A percentile compares a stretch with the other conserved stretches of the same genome.
phyloP scores from a whole-genome alignment of 1,139 yeast genomes.

The Geotrichum reessii region DNA sequence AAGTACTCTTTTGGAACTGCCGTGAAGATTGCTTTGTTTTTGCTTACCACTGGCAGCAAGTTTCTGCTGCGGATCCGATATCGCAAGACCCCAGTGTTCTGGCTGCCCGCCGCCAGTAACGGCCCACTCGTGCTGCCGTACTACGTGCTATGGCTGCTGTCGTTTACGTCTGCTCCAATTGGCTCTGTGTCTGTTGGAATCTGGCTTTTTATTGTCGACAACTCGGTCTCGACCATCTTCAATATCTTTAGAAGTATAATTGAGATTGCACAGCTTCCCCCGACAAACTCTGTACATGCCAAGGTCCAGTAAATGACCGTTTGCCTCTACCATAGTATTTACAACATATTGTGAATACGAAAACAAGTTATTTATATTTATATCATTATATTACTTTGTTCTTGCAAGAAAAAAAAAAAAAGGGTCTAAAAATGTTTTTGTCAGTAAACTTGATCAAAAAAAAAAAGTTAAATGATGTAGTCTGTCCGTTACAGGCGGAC shows the following conservation, averaged over 20 bases:
- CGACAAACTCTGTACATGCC: neutral
- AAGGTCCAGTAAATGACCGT: neutral
- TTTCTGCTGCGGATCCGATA: slow-evolving; percentile 52
- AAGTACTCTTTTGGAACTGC: slow-evolving; percentile 38
- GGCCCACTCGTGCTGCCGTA: slow-evolving; percentile 49
- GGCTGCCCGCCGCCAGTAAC: slow-evolving; percentile 43
- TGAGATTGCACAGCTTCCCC: slow-evolving; percentile 2
- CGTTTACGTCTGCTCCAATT: slow-evolving; percentile 53
- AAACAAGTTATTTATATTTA: neutral
- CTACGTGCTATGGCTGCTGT: slow-evolving; percentile 50
- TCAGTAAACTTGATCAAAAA: neutral
- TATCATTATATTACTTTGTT: neutral
- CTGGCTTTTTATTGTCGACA: slow-evolving; percentile 37
- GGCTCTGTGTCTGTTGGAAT: slow-evolving; percentile 39
- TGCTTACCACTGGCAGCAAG: slow-evolving; percentile 35
- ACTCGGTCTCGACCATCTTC: slow-evolving; percentile 22
- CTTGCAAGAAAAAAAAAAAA: neutral
- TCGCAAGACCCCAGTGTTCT: slow-evolving; percentile 54
- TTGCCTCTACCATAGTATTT: neutral
- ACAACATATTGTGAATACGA: neutral
- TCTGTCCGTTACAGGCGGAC: neutral
- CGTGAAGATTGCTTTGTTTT: slow-evolving; percentile 29
- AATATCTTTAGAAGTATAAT: neutral
- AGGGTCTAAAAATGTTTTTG: neutral
- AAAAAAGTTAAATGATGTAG: neutral